phyloP scores from a whole-genome alignment of 2,329 filamentous ascomycete genomes.

The Fusarium coffeatum region DNA sequence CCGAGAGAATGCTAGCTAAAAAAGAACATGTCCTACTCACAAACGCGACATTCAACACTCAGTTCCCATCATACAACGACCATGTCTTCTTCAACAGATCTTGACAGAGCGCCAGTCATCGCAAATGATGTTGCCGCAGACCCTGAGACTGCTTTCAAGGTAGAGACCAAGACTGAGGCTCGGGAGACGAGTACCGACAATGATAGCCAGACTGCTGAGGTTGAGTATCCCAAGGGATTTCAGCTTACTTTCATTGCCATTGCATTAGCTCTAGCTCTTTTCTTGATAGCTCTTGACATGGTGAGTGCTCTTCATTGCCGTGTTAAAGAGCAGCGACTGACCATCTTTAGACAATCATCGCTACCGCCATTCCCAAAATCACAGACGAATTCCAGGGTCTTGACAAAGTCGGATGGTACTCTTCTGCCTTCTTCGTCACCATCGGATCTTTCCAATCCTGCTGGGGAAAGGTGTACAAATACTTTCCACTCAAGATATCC shows the following conservation, averaged over 20 bases:
- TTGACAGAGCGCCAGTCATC: background rate
- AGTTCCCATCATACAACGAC: background rate
- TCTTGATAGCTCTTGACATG: constrained; percentile 9
- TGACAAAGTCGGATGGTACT: constrained; percentile 57
- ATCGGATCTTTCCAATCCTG: constrained; percentile 43
- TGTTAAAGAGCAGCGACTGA: background rate
- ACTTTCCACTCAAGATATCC: constrained; percentile 46
- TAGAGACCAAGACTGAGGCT: constrained; percentile 7
- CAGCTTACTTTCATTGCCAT: constrained; percentile 6
- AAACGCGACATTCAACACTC: background rate
- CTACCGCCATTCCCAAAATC: constrained; percentile 6
- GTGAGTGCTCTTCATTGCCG: background rate
- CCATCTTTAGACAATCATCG: constrained; percentile 2
- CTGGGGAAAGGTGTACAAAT: constrained; percentile 46
- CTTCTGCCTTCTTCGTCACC: constrained; percentile 46
- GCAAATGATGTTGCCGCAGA: background rate
- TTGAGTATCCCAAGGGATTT: constrained; percentile 7
- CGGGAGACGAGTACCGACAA: background rate
- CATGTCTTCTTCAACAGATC: background rate
- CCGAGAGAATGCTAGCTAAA: background rate
- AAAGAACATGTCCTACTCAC: constrained; percentile 3
- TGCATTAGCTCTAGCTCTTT: constrained; percentile 3
- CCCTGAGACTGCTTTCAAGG: constrained; percentile 7
- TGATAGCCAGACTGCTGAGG: background rate
- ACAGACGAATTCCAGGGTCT: constrained; percentile 51